Evolutionary conservation across 148 eudicot genomes (phyloP), one percentile per base, ranked within the genome.

Genomic region (Camellia japonica): DNA sequence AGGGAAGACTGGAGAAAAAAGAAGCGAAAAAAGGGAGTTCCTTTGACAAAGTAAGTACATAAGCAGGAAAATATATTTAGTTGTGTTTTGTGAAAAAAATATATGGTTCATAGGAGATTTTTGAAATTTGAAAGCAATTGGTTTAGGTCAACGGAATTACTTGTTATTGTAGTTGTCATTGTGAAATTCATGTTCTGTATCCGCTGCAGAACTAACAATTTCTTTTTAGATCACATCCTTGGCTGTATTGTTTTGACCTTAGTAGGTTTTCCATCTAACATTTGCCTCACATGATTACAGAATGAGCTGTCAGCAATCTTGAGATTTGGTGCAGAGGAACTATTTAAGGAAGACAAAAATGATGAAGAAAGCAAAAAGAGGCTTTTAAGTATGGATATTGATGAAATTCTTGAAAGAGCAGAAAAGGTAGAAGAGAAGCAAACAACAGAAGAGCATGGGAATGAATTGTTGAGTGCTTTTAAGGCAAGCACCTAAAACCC

Each of bases 261-360:
- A 20, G 63, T 20, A 60, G 51, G 56, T 16, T 18, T 71, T 60
- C 23, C 12, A 70, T 80, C 44, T 74, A 43, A 73, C 59, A 12
- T n/a, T 81, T 15, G 55, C 46, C 23, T 80, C 71, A 74, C 68
- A 54, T 68, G 42, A 15, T 75, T 86, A 67, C 82, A 97, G 99
- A 97, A 97, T 89, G 99, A 97, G 83, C 93, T 97, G 79, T 97
- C 99, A 68, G 99, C 98, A n/a, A 97, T 97, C 81, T 82, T 97
- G 86, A 90, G 98, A 83, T 97, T 97, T 89, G 99, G 99, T 30
- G 98, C 99, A 10, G 99, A 91, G 86, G 99, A 97, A 81, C 86
- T 97, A 41, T 97, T 97, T 56, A 97, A 92, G 88, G 99, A 97
- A 83, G 99, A 97, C 7, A 92, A 87, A 83, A 97, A 87, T 84